A percentile compares a stretch with the other conserved stretches of the same genome.
These are phyloP conservation scores for Toxicodendron radicans DNA, from an alignment of 345 rosid genomes.

Conservation along the genomic window DNA sequence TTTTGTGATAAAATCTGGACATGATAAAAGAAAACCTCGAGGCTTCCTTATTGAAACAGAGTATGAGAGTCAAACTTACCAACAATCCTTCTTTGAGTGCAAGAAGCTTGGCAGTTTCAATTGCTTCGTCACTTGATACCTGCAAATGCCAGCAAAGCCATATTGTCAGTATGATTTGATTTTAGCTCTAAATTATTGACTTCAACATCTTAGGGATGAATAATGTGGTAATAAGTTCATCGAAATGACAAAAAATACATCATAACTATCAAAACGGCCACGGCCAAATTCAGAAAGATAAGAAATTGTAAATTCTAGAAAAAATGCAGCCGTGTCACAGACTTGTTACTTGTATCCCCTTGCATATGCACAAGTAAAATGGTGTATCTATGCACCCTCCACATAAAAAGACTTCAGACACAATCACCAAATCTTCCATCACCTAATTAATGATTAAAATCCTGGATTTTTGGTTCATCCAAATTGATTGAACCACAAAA, in stretches of 20 bases:
- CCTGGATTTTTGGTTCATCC: neutral
- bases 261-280: neutral
- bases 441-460: neutral
- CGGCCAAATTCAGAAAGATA: neutral
- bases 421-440: neutral
- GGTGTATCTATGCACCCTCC: neutral
- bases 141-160: slow-evolving; percentile 20
- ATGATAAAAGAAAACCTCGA: neutral
- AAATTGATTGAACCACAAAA: neutral
- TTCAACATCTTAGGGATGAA: neutral
- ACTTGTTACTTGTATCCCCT: neutral
- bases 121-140: slow-evolving; percentile 61
- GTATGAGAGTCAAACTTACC: slow-evolving; percentile 23
- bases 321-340: neutral
- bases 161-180: neutral
- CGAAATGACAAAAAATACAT: neutral
- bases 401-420: neutral
- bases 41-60: neutral
- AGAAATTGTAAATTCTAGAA: neutral
- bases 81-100: slow-evolving; percentile 64
- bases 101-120: slow-evolving; percentile 53
- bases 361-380: neutral
- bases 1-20: neutral
- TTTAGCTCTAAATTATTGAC: neutral
- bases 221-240: neutral